Evolutionary conservation across 768 basidiomycete species (phyloP), one percentile per base, ranked within the genome.

Genomic region (Pleurotus pulmonarius): DNA sequence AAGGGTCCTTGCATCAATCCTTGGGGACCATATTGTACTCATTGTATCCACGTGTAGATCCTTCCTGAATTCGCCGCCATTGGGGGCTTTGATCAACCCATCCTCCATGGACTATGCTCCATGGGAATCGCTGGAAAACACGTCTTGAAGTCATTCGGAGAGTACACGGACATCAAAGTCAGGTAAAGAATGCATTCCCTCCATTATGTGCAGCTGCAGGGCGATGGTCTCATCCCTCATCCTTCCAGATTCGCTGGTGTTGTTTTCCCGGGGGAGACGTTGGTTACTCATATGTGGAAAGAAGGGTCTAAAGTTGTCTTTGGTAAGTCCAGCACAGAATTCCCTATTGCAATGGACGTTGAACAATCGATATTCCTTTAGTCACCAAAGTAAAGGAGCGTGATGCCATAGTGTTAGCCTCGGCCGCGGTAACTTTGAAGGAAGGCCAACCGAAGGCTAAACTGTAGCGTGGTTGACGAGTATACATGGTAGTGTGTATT

Each of bases 261-360:
- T 2, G 93, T 98, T 20, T 95, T 88, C 67, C 97, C 96, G 2
- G 96, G 95, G 0, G 94, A 98, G 72, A 98, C 96, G 1, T 80
- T 98, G 52, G 77, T 94, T 12, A 99, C 96, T 0, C 86, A 92
- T 68, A 98, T 98, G 96, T 99, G 97, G 97, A 97, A 94, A 69
- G 94, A 97, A 63, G 91, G 88, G 2, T 71, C 80, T 59, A 97
- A 86, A 72, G 87, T 98, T 55, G 85, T 98, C 49, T 99, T 99
- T 70, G 76, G 94, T 97, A 63, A 68, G 92, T 81, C 8, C 29
- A 34, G 1, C 29, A 3, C 8, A 3, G 9, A 34, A 34, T 34
- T 34, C 29, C 4, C 29, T 8, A 12, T 34, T 8, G 29, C 3
- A 34, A 34, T 34, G 29, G 29, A 34, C 9, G 29, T 8, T 34